Base-by-base conservation (phyloP, 2,329 filamentous ascomycete species). In the Fonsecaea pugnacius region DNA sequence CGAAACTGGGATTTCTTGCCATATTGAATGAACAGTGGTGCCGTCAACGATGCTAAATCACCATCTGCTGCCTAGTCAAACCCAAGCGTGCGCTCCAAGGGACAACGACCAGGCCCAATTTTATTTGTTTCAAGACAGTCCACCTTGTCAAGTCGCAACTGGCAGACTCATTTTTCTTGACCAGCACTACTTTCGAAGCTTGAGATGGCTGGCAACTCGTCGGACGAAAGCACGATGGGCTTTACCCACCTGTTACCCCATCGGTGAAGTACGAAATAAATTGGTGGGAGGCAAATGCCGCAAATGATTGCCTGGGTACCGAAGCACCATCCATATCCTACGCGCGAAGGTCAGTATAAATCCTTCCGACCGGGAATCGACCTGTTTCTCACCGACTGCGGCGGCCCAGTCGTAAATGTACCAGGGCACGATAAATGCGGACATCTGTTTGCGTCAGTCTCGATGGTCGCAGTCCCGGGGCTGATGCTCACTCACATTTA, bases 341-440 rank as follows among this genome's bases (percentile, higher is more conserved):
- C n/a, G 24, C 18, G 27, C 21, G 10, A 51, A 43, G 21, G 38
- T 55, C 40, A 50, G 36, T n/a, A 51, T 33, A 7, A 56, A 50
- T 5, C 32, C 14, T 12, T 7, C 16, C 33, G 27, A 14, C 10
- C n/a, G 21, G 35, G 32, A 32, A 24, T 30, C 33, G 12, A 33
- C 32, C 16, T 46, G n/a, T 33, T 18, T 14, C 62, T 55, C 60
- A 64, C 62, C 62, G 1, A 46, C 32, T 27, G 51, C 62, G 30
- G 38, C 58, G 27, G 51, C 46, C 62, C 62, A 65, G 40, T 60
- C 16, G 46, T 57, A 57, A 14, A 65, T 65, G 51, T 40, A 65
- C 62, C 62, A 65, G 36, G 62, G 62, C 7, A 54, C 36, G 8
- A 61, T 58, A 52, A 65, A 65, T 7, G 62, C 62, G 4, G 62